phyloP scores from a whole-genome alignment of 164 flowering plant species.

The Kingdonia uniflora region DNA sequence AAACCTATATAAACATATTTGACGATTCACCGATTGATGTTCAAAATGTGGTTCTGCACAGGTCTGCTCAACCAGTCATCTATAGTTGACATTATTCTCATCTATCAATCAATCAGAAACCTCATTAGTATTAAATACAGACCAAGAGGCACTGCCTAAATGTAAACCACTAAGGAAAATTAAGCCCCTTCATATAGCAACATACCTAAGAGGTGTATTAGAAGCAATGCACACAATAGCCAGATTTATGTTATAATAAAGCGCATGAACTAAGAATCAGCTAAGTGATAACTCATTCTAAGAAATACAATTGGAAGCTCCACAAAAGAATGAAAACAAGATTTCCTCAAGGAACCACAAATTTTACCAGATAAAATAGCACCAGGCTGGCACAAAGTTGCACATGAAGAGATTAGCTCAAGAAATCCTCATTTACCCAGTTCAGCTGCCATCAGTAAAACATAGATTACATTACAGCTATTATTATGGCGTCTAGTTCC shows the following conservation, averaged over 20 bases:
- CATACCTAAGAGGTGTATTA: too few species aligned
- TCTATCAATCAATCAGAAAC: slow-evolving; percentile 76
- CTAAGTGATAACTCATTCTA: too few species aligned
- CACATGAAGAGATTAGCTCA: slow-evolving; percentile 66
- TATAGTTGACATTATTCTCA: slow-evolving; percentile 43
- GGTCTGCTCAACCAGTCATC: slow-evolving; percentile 73
- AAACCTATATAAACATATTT: slow-evolving; percentile 12
- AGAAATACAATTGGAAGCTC: too few species aligned
- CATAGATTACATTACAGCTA: slow-evolving; percentile 49
- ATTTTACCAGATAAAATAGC: slow-evolving; percentile 73
- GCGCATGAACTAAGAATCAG: too few species aligned
- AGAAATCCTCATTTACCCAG: slow-evolving; percentile 75
- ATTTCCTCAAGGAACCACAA: slow-evolving; percentile 38
- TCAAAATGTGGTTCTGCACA: slow-evolving; percentile 37
- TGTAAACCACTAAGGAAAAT: slow-evolving; percentile 5
- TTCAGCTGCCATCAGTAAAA: slow-evolving; percentile 86
- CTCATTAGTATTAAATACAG: slow-evolving; percentile 31
- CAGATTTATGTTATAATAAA: too few species aligned
- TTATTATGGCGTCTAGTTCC: not conserved
- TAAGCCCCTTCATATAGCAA: too few species aligned
- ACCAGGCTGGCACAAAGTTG: slow-evolving; percentile 54
- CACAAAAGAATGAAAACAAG: not conserved
- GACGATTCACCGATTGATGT: slow-evolving; percentile 44
- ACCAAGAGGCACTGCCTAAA: slow-evolving; percentile 15
- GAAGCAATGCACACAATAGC: too few species aligned